Evolutionary conservation across 257 asterid genomes (phyloP).

Genomic region (Solanum rostratum): DNA sequence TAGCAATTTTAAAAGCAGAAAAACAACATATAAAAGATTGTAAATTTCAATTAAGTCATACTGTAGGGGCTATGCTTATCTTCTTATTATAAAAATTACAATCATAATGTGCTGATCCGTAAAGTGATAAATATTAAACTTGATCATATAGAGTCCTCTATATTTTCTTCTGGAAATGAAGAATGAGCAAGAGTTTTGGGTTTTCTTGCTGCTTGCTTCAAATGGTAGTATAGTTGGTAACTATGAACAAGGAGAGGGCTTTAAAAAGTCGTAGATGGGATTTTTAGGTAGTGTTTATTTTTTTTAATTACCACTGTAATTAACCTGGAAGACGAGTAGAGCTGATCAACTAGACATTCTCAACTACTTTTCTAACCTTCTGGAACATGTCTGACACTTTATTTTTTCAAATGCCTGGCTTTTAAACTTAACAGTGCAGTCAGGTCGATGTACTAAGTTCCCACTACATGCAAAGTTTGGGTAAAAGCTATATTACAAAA

Average conservation of each 20-base stretch:
- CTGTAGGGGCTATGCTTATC: background rate
- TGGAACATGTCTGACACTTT: background rate
- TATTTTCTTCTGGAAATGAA: background rate
- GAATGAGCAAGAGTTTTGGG: background rate
- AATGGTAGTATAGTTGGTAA: background rate
- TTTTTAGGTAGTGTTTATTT: background rate
- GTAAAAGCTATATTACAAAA: accelerated
- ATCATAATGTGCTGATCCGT: background rate
- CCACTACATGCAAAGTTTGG: accelerated
- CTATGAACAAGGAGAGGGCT: background rate
- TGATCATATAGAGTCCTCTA: background rate
- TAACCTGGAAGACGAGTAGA: background rate
- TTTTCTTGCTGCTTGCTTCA: background rate
- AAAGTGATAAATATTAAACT: background rate
- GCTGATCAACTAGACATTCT: background rate
- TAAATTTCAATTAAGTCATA: too few species aligned
- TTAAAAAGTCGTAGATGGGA: background rate
- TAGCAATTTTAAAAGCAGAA: too few species aligned
- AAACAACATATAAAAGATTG: too few species aligned
- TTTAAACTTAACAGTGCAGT: background rate
- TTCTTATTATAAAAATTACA: background rate
- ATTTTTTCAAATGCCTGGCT: background rate
- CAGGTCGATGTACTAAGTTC: background rate
- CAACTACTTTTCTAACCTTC: background rate
- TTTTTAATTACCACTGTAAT: background rate